These are phyloP conservation scores for Xylariales sp. DNA, from an alignment of 2,329 filamentous ascomycete species.

Conservation along the genomic window DNA sequence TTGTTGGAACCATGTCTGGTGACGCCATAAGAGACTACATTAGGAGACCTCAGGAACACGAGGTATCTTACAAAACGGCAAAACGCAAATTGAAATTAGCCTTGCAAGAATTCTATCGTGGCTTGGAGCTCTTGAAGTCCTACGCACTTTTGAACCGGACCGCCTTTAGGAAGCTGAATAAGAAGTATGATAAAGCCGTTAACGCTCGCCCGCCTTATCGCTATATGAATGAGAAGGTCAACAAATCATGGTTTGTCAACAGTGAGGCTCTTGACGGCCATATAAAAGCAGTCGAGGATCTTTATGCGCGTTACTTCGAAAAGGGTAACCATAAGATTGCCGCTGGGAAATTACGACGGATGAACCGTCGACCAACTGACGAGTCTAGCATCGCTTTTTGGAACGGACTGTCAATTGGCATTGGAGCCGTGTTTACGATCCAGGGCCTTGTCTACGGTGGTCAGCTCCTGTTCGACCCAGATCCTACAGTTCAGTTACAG, in stretches of 20 bases:
- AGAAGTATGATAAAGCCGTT: conserved; percentile 96
- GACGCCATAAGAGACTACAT: conserved; percentile 62
- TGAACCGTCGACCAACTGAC: conserved; percentile 68
- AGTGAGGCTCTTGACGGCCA: conserved; percentile 86
- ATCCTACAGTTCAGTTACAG: conserved; percentile 60
- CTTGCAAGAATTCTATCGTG: conserved; percentile 91
- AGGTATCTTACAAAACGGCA: conserved; percentile 85
- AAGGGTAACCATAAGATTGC: conserved; percentile 93
- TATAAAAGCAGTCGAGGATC: conserved; percentile 84
- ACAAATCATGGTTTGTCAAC: conserved; percentile 89
- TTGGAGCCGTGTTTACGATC: conserved; percentile 72
- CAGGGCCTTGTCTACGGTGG: conserved; percentile 73
- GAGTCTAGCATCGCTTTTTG: conserved; percentile 69
- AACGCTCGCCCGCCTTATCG: conserved; percentile 80
- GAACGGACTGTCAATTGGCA: conserved; percentile 74
- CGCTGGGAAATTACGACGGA: conserved; percentile 83
- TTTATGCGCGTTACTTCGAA: conserved; percentile 96
- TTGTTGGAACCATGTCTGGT: conserved; percentile 49
- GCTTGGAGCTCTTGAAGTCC: conserved; percentile 89
- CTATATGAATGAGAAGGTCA: conserved; percentile 93
- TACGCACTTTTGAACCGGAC: conserved; percentile 91
- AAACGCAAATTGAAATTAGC: conserved; percentile 93
- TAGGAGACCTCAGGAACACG: conserved; percentile 62
- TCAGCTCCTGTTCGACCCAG: conserved; percentile 62
- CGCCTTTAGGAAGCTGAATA: conserved; percentile 96